These are phyloP conservation scores for Sugiyamaella neomexicana DNA, from an alignment of 1,139 yeast species.

Conservation along the genomic window DNA sequence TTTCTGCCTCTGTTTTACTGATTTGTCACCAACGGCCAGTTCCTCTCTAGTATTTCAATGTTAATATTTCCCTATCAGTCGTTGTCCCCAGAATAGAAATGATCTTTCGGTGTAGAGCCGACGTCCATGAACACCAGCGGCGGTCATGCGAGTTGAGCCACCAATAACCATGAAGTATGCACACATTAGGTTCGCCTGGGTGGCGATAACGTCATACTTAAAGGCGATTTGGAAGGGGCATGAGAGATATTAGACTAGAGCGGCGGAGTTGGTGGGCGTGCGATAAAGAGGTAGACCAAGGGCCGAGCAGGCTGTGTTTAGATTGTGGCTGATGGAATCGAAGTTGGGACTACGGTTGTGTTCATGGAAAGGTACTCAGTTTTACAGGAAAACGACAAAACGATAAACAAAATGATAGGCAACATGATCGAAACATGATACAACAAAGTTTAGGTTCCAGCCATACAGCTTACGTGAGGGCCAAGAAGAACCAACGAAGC, in stretches of 20 bases:
- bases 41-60: not conserved
- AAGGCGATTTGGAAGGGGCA: not conserved
- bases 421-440: too few relatives aligned
- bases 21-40: not conserved
- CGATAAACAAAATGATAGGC: too few relatives aligned
- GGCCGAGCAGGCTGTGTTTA: too few relatives aligned
- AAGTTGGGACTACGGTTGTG: too few relatives aligned
- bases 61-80: not conserved
- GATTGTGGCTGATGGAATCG: too few relatives aligned
- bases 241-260: not conserved
- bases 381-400: too few relatives aligned
- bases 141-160: conserved; percentile 8
- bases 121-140: too few relatives aligned
- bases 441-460: too few relatives aligned
- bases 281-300: not conserved
- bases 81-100: not conserved
- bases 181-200: conserved; percentile 2
- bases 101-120: not conserved
- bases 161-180: conserved; percentile 8
- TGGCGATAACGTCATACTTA: conserved; percentile 8
- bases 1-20: not conserved
- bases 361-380: too few relatives aligned
- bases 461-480: not conserved
- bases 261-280: not conserved
- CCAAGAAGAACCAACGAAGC: too few relatives aligned